Evolutionary conservation across 331 rosid genomes (phyloP).

Genomic region (Rosa hybrid): DNA sequence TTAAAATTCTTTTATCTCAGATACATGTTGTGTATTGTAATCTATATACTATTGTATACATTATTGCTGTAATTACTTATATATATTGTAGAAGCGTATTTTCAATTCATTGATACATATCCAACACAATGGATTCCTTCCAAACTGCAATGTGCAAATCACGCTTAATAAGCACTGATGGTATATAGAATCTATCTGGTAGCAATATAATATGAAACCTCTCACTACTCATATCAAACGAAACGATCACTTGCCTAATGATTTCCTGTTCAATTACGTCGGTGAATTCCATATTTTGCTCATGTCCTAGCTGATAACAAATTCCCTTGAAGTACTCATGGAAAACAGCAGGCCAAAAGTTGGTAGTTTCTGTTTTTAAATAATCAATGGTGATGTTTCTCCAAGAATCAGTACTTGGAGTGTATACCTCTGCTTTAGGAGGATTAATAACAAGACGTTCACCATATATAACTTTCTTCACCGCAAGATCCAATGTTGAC

Average conservation of each 20-base stretch:
- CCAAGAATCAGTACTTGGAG: neutral
- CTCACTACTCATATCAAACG: neutral
- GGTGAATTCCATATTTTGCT: neutral
- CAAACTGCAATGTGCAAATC: neutral
- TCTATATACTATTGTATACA: no score
- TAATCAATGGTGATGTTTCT: neutral
- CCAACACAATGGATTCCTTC: neutral
- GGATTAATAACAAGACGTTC: neutral
- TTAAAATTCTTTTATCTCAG: no score
- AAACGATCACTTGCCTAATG: neutral
- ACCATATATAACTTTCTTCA: neutral
- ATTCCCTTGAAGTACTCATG: neutral
- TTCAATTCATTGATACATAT: no score
- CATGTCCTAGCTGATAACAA: neutral
- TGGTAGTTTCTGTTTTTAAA: neutral
- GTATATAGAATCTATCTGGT: neutral
- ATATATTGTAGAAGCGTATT: no score
- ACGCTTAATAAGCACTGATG: neutral
- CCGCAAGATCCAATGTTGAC: neutral
- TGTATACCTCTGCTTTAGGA: constrained; percentile 1
- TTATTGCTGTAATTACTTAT: no score
- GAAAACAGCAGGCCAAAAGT: neutral
- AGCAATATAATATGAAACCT: neutral
- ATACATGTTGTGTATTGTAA: no score
- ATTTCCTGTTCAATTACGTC: neutral